Evolutionary conservation across 2,329 filamentous ascomycete species (phyloP), one percentile per base, ranked within the genome.

Genomic region (Monascus ruber): DNA sequence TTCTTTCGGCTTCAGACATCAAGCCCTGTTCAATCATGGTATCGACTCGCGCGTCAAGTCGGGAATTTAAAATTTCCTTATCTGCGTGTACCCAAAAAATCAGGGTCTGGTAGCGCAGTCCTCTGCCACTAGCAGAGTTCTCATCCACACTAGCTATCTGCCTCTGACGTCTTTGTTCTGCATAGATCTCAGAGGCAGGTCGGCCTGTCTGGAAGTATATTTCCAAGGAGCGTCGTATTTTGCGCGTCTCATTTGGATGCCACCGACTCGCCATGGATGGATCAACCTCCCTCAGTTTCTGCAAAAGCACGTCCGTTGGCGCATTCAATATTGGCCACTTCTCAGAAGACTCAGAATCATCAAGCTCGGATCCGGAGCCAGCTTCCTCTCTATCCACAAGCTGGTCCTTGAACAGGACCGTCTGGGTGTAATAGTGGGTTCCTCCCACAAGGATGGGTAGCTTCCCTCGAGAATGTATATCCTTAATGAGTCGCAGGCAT

Each of bases 391-490:
- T 48, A 11, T 52, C 53, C 1, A 84, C 69, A 5, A 88, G 61
- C 10, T 73, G 72, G 47, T 88, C 79, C 28, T 83, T 75, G 57
- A 96, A 94, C 3, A 98, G 71, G 10, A 98, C 71, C 1, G 85
- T 79, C 53, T 95, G 87, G 0, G 85, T 83, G 56, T 98, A 98
- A 65, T 96, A 98, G 54, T 94, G 86, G 7, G 89, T 94, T 6
- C 91, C 91, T 25, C 91, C 91, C 1, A 96, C 91, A 1, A 98
- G 66, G 26, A 98, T 87, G 0, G 91, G 91, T 8, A 95, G 62
- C 45, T 82, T 84, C 1, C 86, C 85, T 51, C 89, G 73, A 5
- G 68, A 68, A 36, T 82, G 75, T 39, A 98, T 94, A 33, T 91
- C 85, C 24, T 73, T 65, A 44, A 98, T 89, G 10, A 81, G 67